Base-by-base conservation (phyloP, 2,329 filamentous ascomycete genomes). In the Xylaria sp. region DNA sequence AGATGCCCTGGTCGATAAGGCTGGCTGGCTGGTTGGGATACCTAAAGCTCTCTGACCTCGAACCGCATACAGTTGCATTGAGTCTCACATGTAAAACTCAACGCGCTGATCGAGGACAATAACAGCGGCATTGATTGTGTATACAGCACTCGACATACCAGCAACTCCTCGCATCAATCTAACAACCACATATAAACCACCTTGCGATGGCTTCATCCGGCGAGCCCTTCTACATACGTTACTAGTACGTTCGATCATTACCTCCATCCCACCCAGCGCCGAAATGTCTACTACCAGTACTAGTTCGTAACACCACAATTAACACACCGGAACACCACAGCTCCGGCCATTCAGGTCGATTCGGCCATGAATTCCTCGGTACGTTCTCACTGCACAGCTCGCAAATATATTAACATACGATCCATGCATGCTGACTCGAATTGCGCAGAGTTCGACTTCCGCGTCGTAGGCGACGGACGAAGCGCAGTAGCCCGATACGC, bases 301-400 rank as follows among this genome's bases (percentile, higher is more conserved):
- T 9, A 6, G 35, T 43, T 21, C 17, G 11, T 31, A 46, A 17
- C 28, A 53, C 35, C 4, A 52, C 65, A n/a, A n/a, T n/a, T 67
- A 23, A 69, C 58, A 52, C 25, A 35, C 35, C n/a, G 38, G 14
- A 35, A 52, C 33, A 40, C 54, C 33, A 38, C 76, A 98, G 94
- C 84, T 98, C 95, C 70, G 95, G 95, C 73, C 95, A 99, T 79
- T 95, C 93, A 78, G 95, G 95, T 74, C 91, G 94, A 69, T 97
- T 98, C 78, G 95, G 95, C 67, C 95, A 99, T 80, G 95, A 99
- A 79, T 99, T 99, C 75, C 83, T 99, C 73, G 95, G 94, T 97
- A 77, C 69, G 80, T 73, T 49, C 25, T 31, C 42, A 52, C 21
- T 17, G 25, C 4, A 12, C 21, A 11, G 47, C 49, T 53, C 33